Evolutionary conservation across 257 asterid genomes (phyloP), one percentile per base, ranked within the genome.

Genomic region (Paraleonurus japonicus): DNA sequence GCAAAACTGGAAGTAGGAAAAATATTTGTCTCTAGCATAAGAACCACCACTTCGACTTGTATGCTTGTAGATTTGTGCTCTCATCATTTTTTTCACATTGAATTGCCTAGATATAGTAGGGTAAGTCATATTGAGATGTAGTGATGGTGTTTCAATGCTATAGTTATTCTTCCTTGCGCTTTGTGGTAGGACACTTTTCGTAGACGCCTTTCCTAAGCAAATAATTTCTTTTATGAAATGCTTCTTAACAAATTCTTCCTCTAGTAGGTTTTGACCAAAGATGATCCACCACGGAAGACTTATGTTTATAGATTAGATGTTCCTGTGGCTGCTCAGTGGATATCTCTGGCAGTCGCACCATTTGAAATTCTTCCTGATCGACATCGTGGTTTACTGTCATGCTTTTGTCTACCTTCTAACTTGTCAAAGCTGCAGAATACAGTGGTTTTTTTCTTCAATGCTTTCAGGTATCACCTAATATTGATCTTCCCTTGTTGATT

Each of bases 321-420:
- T 85, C 96, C 99, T 77, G 98, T 95, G 67, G 85, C 96, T 82
- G 92, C 99, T 74, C 90, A 86, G 62, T 95, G 92, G 90, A 88
- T 95, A 78, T 89, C 96, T 64, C 87, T 95, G 78, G 88, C 86
- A 60, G 96, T 95, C 69, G 99, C 97, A 4, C 96, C 96, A 70
- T 88, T 89, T 78, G 95, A 92, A 81, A 84, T 95, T 80, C 84
- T 95, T 77, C 92, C 98, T 7, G 97, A 95, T 76, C 85, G 77
- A 55, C 89, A 85, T 80, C 82, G 81, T 84, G 86, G 88, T 58
- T 70, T 77, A 79, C 81, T 92, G 37, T 83, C 97, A 58, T 90
- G 90, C 82, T 86, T 92, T 69, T 88, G 96, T 82, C 81, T 86
- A 27, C 87, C 95, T 67, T 65, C 93, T 48, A 84, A 87, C 84